These are phyloP conservation scores for Nidula microcarpa DNA, from an alignment of 768 basidiomycete genomes.

Conservation along the genomic window DNA sequence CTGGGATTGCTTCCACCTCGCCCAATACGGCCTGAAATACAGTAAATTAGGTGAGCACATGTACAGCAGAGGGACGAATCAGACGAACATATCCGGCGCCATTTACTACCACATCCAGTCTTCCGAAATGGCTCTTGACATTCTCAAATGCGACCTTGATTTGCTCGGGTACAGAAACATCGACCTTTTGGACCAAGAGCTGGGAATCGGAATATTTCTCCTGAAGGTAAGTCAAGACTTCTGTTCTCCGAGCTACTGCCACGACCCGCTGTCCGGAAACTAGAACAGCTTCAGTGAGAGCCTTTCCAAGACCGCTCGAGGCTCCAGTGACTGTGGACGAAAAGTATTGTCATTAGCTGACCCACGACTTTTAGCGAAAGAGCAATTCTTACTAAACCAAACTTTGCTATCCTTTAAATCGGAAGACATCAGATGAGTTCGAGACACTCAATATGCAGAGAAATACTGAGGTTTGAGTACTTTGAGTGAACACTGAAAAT, in stretches of 20 bases:
- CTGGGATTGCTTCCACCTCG: constrained; percentile 30
- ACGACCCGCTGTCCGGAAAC: constrained; percentile 23
- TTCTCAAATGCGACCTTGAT: constrained; percentile 27
- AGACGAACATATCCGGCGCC: constrained; percentile 32
- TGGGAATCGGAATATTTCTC: constrained; percentile 12
- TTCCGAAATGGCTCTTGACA: constrained; percentile 31
- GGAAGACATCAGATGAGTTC: too few relatives aligned
- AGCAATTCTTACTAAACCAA: too few relatives aligned
- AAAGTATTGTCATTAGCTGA: too few relatives aligned
- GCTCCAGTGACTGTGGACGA: constrained; percentile 22
- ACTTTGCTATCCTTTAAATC: too few relatives aligned
- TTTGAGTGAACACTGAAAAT: too few relatives aligned
- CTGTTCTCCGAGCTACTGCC: constrained; percentile 24
- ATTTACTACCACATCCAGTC: constrained; percentile 42
- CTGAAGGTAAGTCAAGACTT: constrained; percentile 13
- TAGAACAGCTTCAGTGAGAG: constrained; percentile 24
- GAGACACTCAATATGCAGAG: too few relatives aligned
- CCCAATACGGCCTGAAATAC: constrained; percentile 19
- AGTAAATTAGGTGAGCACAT: neutral
- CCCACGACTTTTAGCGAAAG: too few relatives aligned
- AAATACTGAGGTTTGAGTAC: too few relatives aligned
- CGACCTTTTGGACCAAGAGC: constrained; percentile 23
- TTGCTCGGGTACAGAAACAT: constrained; percentile 23
- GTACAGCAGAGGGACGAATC: neutral
- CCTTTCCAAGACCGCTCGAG: constrained; percentile 25